Conservation (phyloP, 257 asterid species). For the Fraxinus cuspidata region DNA sequence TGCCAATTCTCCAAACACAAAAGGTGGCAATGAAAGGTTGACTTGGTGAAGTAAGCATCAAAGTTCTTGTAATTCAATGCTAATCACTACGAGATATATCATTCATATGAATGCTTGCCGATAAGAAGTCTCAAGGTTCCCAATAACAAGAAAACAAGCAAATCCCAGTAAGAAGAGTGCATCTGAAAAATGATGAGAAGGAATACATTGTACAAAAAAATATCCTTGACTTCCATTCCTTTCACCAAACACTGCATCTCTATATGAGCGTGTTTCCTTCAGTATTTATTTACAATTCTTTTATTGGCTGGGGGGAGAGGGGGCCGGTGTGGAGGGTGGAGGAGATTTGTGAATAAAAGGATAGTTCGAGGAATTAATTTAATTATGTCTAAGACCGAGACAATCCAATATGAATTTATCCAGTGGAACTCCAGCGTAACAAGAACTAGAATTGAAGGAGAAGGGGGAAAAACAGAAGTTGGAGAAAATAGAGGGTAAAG, state of each 20-base stretch:
- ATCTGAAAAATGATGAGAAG: neutral
- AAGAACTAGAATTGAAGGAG: neutral
- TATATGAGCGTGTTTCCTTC: neutral
- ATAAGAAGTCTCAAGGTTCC: neutral
- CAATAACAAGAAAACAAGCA: neutral
- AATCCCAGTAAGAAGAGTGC: neutral
- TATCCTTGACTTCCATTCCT: neutral
- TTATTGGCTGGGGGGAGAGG: neutral
- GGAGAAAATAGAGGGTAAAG: neutral
- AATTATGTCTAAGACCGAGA: neutral
- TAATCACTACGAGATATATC: neutral
- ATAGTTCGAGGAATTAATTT: neutral
- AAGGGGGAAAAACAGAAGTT: neutral
- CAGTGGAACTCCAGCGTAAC: neutral
- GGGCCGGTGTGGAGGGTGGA: neutral
- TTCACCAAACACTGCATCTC: neutral
- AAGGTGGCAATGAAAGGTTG: neutral
- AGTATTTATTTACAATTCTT: neutral
- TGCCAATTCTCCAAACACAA: neutral
- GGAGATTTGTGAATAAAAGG: neutral
- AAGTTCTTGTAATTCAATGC: too few species aligned
- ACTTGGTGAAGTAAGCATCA: too few species aligned
- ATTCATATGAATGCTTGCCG: neutral
- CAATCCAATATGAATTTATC: neutral
- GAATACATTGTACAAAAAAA: neutral